Evolutionary conservation across 306 rosid species (phyloP).

Genomic region (Prunus mongolica): DNA sequence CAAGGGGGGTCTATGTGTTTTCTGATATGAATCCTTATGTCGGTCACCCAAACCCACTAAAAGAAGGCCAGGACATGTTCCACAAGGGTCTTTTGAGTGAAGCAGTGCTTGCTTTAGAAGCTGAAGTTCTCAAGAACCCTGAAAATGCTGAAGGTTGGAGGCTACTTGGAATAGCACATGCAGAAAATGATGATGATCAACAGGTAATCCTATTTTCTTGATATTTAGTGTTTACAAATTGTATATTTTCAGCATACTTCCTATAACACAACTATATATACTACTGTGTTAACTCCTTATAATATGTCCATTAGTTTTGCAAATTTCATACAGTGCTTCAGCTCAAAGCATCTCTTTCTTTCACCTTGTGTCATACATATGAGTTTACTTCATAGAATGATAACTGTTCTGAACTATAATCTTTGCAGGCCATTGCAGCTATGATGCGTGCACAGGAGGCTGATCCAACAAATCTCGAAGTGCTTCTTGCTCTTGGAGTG

Average conservation of each 20-base stretch:
- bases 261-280: neutral
- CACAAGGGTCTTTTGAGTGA: constrained; percentile 97
- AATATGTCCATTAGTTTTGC: neutral
- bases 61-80: constrained; percentile 98
- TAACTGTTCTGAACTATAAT: constrained; percentile 5
- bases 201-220: constrained; percentile 51
- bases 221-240: neutral
- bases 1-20: constrained; percentile 84
- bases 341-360: neutral
- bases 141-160: constrained; percentile 99
- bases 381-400: constrained; percentile 11
- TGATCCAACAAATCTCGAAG: constrained; percentile 91
- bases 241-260: neutral
- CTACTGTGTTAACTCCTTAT: neutral
- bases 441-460: constrained; percentile 99
- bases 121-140: constrained; percentile 94
- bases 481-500: constrained; percentile 99
- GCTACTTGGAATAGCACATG: constrained; percentile 96
- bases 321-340: neutral
- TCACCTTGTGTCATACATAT: neutral
- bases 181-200: constrained; percentile 98
- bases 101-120: constrained; percentile 99
- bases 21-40: constrained; percentile 99
- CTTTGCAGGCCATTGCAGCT: constrained; percentile 89
- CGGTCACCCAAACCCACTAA: constrained; percentile 87